These are phyloP conservation scores for Ogataea allantospora DNA, from an alignment of 805 yeast genomes.

Conservation along the genomic window DNA sequence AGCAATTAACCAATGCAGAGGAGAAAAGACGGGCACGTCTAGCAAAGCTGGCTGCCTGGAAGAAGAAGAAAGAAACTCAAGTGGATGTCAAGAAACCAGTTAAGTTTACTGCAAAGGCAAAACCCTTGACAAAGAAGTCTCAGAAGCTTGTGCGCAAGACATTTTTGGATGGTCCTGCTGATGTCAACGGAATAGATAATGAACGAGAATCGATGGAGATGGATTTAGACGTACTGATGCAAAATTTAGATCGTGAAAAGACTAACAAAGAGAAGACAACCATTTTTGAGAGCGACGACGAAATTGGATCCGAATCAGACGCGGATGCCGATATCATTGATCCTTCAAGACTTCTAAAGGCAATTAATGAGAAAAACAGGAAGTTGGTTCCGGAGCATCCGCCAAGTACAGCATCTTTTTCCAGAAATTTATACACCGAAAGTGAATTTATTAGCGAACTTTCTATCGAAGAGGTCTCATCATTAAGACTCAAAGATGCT, in stretches of 20 bases:
- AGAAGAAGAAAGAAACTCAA: conserved; percentile 46
- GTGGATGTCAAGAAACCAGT: conserved; percentile 10
- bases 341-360: conserved; percentile 37
- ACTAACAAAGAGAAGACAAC: not conserved
- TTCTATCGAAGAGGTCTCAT: conserved; percentile 54
- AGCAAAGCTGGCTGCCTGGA: conserved; percentile 60
- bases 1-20: conserved; percentile 25
- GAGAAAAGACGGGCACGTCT: conserved; percentile 42
- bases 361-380: conserved; percentile 44
- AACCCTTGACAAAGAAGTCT: conserved; percentile 1
- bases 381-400: conserved; percentile 51
- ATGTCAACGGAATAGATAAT: not conserved
- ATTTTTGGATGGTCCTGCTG: conserved; percentile 1
- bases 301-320: conserved; percentile 34
- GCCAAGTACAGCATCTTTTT: conserved; percentile 48
- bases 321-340: conserved; percentile 31
- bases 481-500: conserved; percentile 58
- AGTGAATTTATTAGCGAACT: conserved; percentile 50
- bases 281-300: conserved; percentile 18
- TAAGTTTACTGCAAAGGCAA: conserved; percentile 22
- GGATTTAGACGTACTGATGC: not conserved
- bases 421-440: conserved; percentile 62
- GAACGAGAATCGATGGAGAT: not conserved
- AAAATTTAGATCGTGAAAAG: conserved; percentile 1
- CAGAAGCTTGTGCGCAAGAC: conserved; percentile 5